Evolutionary conservation across 2,329 filamentous ascomycete species (phyloP).

Genomic region (Sclerotinia borealis): DNA sequence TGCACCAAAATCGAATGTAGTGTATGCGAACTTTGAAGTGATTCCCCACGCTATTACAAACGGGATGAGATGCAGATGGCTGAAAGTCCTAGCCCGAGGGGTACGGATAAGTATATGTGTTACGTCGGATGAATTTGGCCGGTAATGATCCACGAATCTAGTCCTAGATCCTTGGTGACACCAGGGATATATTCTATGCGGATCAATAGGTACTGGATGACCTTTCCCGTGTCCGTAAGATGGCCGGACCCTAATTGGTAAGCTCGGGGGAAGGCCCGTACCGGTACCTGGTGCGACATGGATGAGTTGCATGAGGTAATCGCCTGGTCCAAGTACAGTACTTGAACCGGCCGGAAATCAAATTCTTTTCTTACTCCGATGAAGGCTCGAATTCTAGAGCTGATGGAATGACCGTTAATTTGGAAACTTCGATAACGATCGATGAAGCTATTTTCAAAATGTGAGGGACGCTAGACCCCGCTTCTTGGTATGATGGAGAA

Average conservation of each 20-base stretch:
- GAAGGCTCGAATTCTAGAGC: background rate
- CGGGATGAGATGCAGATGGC: constrained; percentile 1
- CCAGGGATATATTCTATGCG: background rate
- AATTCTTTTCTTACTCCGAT: background rate
- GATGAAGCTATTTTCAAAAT: background rate
- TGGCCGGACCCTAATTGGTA: background rate
- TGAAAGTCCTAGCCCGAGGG: background rate
- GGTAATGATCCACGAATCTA: background rate
- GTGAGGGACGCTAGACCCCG: background rate
- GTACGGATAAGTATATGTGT: background rate
- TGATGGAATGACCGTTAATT: background rate
- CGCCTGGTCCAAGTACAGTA: background rate
- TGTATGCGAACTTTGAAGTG: constrained; percentile 1
- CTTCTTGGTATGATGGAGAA: background rate
- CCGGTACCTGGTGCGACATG: background rate
- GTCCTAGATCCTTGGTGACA: background rate
- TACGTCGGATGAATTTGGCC: background rate
- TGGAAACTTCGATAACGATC: background rate
- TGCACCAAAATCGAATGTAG: background rate
- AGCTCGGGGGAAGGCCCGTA: background rate
- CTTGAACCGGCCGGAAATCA: background rate
- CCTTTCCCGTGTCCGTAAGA: background rate
- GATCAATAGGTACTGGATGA: background rate
- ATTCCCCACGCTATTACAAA: background rate
- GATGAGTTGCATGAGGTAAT: background rate